Base-by-base conservation (phyloP, 345 rosid species). In the Toxicodendron radicans region DNA sequence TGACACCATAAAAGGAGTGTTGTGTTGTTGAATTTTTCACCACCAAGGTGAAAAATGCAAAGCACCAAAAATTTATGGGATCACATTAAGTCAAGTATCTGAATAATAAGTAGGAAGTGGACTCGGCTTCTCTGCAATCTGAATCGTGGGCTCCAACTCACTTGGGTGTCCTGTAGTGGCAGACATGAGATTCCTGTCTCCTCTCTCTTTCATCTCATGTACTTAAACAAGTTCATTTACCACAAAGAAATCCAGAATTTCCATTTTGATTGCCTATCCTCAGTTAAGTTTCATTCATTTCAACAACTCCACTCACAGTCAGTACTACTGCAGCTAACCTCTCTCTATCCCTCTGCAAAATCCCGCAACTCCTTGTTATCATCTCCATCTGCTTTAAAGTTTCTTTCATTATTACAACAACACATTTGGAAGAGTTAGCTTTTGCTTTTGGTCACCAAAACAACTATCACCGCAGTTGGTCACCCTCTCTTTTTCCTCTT, bases 401-500 rank as follows among this genome's bases (percentile, higher is more conserved):
- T 2, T 20, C 41, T 27, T 46, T 58, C 35, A 33, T 67, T 21
- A 12, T 41, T 1, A 10, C 63, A 54, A 32, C 32, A 60, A n/a
- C 32, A 45, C n/a, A 59, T 5, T 46, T 46, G 18, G 27, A 32
- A 58, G 58, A 41, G 43, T 73, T 64, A 66, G 38, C 58, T 66
- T 27, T 23, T 14, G 56, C 21, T 64, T 74, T 71, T 76, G 95
- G 88, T 91, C 64, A 90, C 88, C 92, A 63, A 81, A 87, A 87
- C 92, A 87, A 79, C 87, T 75, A 30, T 74, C 78, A 74, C 85
- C 82, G 79, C 79, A 86, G 90, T 87, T 70, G 95, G 80, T 88
- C 89, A 85, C 88, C 78, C 17, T 73, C 43, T 71, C 18, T 49
- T 43, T 56, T 45, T 49, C 43, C 46, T 70, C 66, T 35, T 33